These are phyloP conservation scores for Cercophora sp. DNA, from an alignment of 495 filamentous ascomycete species.

Conservation along the genomic window DNA sequence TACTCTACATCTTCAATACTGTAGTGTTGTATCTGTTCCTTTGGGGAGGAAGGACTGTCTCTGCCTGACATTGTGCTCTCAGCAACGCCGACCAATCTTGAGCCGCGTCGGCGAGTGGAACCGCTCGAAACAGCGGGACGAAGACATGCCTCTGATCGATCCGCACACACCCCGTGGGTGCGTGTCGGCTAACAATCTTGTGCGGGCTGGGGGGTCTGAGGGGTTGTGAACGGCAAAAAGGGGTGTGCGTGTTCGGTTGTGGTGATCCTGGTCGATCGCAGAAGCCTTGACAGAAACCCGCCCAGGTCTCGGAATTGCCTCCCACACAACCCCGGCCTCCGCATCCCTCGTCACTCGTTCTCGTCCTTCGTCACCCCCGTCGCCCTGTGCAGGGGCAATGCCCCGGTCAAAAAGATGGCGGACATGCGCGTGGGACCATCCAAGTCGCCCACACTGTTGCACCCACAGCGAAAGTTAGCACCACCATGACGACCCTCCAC, in stretches of 20 bases:
- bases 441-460: conserved; percentile 2
- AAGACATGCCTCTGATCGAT: neutral
- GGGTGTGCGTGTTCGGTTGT: conserved; percentile 3
- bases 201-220: neutral
- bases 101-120: conserved; percentile 11
- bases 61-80: conserved; percentile 1
- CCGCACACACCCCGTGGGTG: too few relatives aligned
- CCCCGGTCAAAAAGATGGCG: conserved; percentile 20
- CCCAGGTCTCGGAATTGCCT: conserved; percentile 16
- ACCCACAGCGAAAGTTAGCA: too few relatives aligned
- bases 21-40: too few relatives aligned
- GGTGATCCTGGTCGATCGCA: conserved; percentile 12
- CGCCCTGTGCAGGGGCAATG: conserved; percentile 13
- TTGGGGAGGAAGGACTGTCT: too few relatives aligned
- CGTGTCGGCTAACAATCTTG: neutral
- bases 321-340: conserved; percentile 9
- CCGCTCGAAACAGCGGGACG: conserved; percentile 10
- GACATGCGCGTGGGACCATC: conserved; percentile 20
- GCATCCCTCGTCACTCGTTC: neutral
- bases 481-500: neutral
- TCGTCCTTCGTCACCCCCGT: too few relatives aligned
- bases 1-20: too few relatives aligned
- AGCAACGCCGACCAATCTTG: conserved; percentile 14
- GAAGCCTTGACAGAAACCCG: conserved; percentile 14
- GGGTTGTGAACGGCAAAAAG: neutral